Evolutionary conservation across 2,329 filamentous ascomycete genomes (phyloP).

Genomic region (Alternaria burnsii): DNA sequence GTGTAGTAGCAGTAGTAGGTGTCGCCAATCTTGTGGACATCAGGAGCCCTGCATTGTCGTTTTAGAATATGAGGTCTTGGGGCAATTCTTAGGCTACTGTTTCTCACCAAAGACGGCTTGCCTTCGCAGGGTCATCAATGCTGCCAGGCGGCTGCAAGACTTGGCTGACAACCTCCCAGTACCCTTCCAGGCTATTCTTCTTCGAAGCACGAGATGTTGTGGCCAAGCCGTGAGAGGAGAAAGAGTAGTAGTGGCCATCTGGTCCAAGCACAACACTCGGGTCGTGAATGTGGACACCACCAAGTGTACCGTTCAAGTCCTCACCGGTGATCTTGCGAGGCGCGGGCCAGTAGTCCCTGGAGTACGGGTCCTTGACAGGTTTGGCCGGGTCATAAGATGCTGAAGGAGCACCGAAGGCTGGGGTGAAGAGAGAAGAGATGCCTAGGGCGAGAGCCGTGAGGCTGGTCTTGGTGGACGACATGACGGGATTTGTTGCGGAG

Average conservation of each 20-base stretch:
- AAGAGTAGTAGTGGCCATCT: slow-evolving; percentile 16
- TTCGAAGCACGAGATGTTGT: slow-evolving; percentile 15
- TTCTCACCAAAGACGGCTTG: slow-evolving; percentile 13
- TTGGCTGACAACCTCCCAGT: slow-evolving; percentile 13
- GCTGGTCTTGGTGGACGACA: neutral
- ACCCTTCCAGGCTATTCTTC: slow-evolving; percentile 13
- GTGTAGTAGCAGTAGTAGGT: slow-evolving; percentile 69
- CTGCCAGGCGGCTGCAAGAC: slow-evolving; percentile 14
- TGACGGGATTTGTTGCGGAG: neutral
- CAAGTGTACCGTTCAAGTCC: slow-evolving; percentile 13
- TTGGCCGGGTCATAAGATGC: neutral
- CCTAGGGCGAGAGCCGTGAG: neutral
- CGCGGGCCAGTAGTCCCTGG: neutral
- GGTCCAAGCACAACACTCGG: slow-evolving; percentile 16
- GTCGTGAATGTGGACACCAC: slow-evolving; percentile 15
- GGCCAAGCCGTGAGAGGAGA: slow-evolving; percentile 14
- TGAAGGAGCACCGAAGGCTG: neutral
- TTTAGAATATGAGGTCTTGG: neutral
- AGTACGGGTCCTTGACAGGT: neutral
- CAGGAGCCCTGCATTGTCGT: slow-evolving; percentile 17
- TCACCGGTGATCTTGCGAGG: slow-evolving; percentile 13
- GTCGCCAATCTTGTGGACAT: slow-evolving; percentile 31
- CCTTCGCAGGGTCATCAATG: slow-evolving; percentile 9
- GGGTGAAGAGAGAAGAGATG: neutral
- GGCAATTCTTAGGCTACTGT: neutral